Percentiles rank a stretch among this genome's conserved stretches.
phyloP scores from a whole-genome alignment of 192 early-diverging fungal genomes.

The Dissophora globulifera region DNA sequence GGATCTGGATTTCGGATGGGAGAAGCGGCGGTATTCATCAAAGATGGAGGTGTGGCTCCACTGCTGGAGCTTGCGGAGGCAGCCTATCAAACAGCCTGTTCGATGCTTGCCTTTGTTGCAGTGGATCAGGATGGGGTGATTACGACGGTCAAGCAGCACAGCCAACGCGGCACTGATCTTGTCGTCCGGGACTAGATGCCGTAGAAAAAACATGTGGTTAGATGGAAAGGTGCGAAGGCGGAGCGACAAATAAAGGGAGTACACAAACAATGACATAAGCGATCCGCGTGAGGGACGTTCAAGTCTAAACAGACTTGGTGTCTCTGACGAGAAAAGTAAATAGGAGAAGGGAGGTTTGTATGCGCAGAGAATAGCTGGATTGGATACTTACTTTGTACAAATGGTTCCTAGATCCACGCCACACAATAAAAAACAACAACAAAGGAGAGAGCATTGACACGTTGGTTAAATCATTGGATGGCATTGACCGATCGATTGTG shows the following conservation, averaged over 20 bases:
- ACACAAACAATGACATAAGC: too few relatives aligned
- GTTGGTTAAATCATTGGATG: conserved; percentile 40
- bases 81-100: conserved; percentile 96
- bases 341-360: neutral
- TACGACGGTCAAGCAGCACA: conserved; percentile 70
- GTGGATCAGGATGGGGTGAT: conserved; percentile 91
- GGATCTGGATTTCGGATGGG: conserved; percentile 83
- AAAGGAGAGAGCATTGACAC: too few relatives aligned
- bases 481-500: conserved; percentile 19
- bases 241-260: too few relatives aligned
- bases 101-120: conserved; percentile 99
- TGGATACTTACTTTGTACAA: conserved; percentile 68
- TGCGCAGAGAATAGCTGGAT: neutral
- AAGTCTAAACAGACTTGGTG: neutral
- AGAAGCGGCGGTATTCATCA: conserved; percentile 96
- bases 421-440: too few relatives aligned
- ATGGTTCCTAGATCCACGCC: conserved; percentile 71
- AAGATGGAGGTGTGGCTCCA: conserved; percentile 98
- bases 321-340: too few relatives aligned
- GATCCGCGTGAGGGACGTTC: neutral
- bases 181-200: conserved; percentile 65
- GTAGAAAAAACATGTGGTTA: neutral
- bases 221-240: too few relatives aligned
- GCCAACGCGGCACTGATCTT: conserved; percentile 68
- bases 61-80: conserved; percentile 91